Evolutionary conservation across 768 basidiomycete species (phyloP).

Genomic region (Rubroboletus pulcherrimus): DNA sequence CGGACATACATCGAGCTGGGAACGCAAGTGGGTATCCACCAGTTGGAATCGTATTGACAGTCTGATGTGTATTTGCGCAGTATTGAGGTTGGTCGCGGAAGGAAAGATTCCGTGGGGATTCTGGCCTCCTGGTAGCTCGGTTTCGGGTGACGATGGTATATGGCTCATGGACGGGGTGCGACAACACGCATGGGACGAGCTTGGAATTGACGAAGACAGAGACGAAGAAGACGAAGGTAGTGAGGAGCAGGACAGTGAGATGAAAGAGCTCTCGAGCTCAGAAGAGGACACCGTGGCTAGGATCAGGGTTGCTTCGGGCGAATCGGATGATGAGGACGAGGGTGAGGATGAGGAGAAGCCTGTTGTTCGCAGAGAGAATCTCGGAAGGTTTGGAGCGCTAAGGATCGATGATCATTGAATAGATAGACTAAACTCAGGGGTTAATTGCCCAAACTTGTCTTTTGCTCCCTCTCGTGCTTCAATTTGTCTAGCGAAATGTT

Average conservation of each 20-base stretch:
- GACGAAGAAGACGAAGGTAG: conserved; percentile 34
- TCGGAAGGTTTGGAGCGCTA: conserved; percentile 33
- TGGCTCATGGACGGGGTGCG: conserved; percentile 45
- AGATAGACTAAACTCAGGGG: conserved; percentile 10
- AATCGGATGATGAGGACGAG: conserved; percentile 15
- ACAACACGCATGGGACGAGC: conserved; percentile 22
- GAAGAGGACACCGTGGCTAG: conserved; percentile 1
- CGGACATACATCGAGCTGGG: conserved; percentile 86
- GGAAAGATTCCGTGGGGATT: conserved; percentile 81
- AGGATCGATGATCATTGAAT: conserved; percentile 19
- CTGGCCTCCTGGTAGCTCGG: conserved; percentile 58
- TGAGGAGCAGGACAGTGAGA: conserved; percentile 23
- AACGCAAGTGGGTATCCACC: conserved; percentile 68
- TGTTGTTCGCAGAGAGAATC: background rate
- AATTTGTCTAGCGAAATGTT: conserved; percentile 15
- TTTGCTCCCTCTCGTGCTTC: background rate
- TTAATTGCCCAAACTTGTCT: conserved; percentile 7
- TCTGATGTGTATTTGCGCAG: conserved; percentile 35
- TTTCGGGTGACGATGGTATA: conserved; percentile 44
- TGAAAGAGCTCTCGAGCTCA: conserved; percentile 11
- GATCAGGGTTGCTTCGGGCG: conserved; percentile 8
- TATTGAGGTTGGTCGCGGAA: conserved; percentile 80
- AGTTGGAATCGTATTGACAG: background rate
- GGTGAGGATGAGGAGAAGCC: conserved; percentile 12
- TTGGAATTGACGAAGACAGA: conserved; percentile 28